Conservation (phyloP, 441 rosid species). For the Erysimum cheiri region DNA sequence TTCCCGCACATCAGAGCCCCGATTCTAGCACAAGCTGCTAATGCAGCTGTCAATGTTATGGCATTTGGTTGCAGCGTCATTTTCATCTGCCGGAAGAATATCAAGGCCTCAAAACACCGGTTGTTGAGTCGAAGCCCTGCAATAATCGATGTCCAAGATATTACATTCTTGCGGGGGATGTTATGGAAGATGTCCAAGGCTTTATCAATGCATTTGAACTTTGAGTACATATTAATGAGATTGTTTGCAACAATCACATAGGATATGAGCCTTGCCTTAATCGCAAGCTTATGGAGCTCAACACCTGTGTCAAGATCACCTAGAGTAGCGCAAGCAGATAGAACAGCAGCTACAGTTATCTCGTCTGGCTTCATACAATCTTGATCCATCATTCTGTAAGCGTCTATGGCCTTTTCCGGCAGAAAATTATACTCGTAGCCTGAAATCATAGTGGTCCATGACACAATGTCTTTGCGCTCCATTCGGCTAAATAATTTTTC, state of each 20-base stretch:
- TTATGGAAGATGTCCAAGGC: constrained; percentile 79
- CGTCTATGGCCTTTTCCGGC: constrained; percentile 69
- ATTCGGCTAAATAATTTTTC: constrained; percentile 66
- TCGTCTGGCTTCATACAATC: constrained; percentile 69
- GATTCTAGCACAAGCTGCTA: constrained; percentile 87
- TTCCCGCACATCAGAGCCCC: constrained; percentile 89
- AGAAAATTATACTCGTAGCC: constrained; percentile 63
- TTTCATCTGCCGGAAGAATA: constrained; percentile 78
- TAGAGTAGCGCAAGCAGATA: constrained; percentile 81
- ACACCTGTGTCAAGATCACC: constrained; percentile 71
- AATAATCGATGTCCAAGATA: constrained; percentile 91
- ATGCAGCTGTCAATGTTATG: constrained; percentile 70
- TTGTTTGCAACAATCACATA: constrained; percentile 72
- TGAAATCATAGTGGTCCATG: constrained; percentile 92
- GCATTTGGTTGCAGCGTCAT: constrained; percentile 65
- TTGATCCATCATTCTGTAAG: constrained; percentile 69
- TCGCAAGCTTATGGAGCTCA: constrained; percentile 76
- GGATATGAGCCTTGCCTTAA: constrained; percentile 63
- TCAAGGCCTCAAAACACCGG: constrained; percentile 77
- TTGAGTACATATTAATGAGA: constrained; percentile 90
- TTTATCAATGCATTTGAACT: constrained; percentile 79
- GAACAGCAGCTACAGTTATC: constrained; percentile 72
- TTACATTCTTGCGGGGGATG: constrained; percentile 75
- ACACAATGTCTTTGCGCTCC: constrained; percentile 71
- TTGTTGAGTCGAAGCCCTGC: constrained; percentile 81